Percentiles rank a stretch among this genome's conserved stretches.
These are phyloP conservation scores for Podila epicladia DNA, from an alignment of 192 early-diverging fungal genomes.

Conservation along the genomic window DNA sequence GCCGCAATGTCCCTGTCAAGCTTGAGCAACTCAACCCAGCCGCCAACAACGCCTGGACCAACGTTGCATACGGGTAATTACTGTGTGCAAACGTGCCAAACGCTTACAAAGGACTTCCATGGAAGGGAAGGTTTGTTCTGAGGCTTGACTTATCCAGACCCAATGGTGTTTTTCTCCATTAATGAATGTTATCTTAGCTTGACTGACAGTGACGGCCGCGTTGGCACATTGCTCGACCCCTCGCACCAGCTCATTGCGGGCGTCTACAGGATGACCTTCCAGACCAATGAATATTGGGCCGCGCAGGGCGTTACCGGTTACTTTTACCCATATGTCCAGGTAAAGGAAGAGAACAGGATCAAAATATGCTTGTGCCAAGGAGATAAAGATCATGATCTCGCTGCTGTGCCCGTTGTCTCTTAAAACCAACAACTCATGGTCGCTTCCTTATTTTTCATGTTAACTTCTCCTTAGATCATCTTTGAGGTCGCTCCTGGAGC, in stretches of 20 bases:
- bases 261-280: slow-evolving; percentile 83
- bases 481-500: slow-evolving; percentile 72
- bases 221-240: slow-evolving; percentile 66
- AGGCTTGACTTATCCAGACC: too few relatives aligned
- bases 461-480: slow-evolving; percentile 55
- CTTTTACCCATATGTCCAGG: slow-evolving; percentile 87
- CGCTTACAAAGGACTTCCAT: too few relatives aligned
- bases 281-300: slow-evolving; percentile 77
- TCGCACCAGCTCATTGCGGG: slow-evolving; percentile 69
- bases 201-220: slow-evolving; percentile 85
- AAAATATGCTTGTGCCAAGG: too few relatives aligned
- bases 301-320: slow-evolving; percentile 57
- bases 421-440: neutral
- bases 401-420: too few relatives aligned
- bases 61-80: too few relatives aligned
- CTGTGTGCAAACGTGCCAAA: too few relatives aligned
- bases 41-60: slow-evolving; percentile 44
- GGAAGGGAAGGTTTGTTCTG: neutral
- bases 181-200: slow-evolving; percentile 2
- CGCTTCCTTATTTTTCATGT: neutral
- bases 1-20: slow-evolving; percentile 72
- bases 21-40: slow-evolving; percentile 64
- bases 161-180: too few relatives aligned
- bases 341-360: slow-evolving; percentile 19
- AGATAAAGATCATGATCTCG: too few relatives aligned